Evolutionary conservation across 2,329 filamentous ascomycete genomes (phyloP), one percentile per base, ranked within the genome.

Genomic region (Aureobasidium sp.): DNA sequence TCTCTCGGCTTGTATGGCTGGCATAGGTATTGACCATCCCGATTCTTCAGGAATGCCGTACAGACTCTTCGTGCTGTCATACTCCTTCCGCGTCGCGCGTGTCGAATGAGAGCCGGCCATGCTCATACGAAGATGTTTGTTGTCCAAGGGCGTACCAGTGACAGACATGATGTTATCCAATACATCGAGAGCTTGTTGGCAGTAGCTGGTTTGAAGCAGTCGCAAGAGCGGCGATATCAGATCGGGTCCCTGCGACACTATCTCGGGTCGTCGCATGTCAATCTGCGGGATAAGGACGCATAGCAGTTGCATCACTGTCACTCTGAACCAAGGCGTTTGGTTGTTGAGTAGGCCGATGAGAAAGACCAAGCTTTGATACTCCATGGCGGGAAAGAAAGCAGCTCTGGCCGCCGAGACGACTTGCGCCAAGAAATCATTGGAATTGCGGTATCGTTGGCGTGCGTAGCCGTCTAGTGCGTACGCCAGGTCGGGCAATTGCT

Each of bases 31-130:
- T 0, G 93, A 93, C 93, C 93, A 98, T 2, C 93, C 93, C 14
- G 88, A 93, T 19, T 90, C 85, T 66, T 97, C 91, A 0, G 93
- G 93, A 55, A 98, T 97, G 24, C 94, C 94, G 66, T 97, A 98
- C 29, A 98, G 72, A 63, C 90, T 96, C 66, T 95, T 87, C 0
- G 89, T 95, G 19, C 88, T 84, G 65, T 95, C 91, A 62, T 95
- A 97, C 69, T 97, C 90, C 66, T 96, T 97, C 44, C 88, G 84
- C 45, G 93, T 86, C 0, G 86, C 83, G 61, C 87, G 86, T 52
- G 68, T 75, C 0, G 90, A 93, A 2, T 90, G 89, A 1, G 87
- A 84, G 11, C 88, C 85, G 4, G 90, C 90, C 89, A 98, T 96
- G 69, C 91, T 97, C 94, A 98, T 98, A 34, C 93, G 83, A 55